Conservation (phyloP, 2,329 filamentous ascomycete species). For the Exophiala lecanii-corni region DNA sequence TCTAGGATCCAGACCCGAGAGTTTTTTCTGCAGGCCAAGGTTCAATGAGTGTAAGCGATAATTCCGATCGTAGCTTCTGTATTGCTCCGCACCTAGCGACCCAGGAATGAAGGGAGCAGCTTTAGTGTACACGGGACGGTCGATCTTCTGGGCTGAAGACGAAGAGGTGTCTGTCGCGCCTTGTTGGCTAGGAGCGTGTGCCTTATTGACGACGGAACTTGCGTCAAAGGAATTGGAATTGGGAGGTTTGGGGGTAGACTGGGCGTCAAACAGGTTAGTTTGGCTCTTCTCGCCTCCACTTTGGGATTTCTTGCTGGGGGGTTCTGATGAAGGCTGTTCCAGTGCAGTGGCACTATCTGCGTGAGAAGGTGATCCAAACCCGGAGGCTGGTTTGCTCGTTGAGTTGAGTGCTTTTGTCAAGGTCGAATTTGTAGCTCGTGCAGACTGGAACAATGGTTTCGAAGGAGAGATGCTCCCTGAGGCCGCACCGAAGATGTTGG, state of each 20-base stretch:
- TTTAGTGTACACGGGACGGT: conserved; percentile 24
- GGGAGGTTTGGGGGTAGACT: background rate
- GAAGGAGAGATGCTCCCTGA: background rate
- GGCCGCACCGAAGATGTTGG: conserved; percentile 2
- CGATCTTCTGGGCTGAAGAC: no score
- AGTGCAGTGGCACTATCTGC: background rate
- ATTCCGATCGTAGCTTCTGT: conserved; percentile 24
- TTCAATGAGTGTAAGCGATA: conserved; percentile 35
- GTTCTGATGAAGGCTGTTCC: background rate
- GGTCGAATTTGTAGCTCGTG: no score
- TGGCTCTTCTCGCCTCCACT: background rate
- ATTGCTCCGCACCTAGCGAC: conserved; percentile 22
- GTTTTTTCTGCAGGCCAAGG: conserved; percentile 31
- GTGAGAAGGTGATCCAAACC: background rate
- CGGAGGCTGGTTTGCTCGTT: background rate
- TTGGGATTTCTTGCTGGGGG: background rate
- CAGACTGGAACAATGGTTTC: conserved; percentile 5
- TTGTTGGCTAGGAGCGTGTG: no score
- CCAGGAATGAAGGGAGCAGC: conserved; percentile 20
- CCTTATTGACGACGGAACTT: no score
- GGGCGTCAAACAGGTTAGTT: background rate
- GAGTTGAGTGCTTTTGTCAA: no score
- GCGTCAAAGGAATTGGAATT: background rate
- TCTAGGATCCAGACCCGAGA: conserved; percentile 31
- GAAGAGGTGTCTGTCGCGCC: conserved; percentile 2